These are phyloP conservation scores for Neltuma alba DNA, from an alignment of 306 rosid species.

Conservation along the genomic window DNA sequence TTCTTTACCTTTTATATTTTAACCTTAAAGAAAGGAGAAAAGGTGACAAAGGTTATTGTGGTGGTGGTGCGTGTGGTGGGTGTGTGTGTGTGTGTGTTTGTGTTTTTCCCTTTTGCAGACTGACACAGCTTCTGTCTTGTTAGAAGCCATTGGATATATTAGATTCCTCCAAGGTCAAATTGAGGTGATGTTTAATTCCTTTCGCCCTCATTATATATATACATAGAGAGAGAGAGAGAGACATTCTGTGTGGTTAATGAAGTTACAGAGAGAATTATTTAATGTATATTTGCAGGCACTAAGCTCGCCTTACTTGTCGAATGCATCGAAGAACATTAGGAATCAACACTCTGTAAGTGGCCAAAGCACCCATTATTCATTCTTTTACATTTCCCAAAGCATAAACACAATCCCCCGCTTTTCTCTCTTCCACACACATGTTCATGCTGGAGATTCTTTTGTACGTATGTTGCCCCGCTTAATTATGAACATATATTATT, in stretches of 20 bases:
- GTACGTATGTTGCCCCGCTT: background rate
- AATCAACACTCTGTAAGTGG: conserved; percentile 63
- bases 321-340: conserved; percentile 60
- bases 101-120: conserved; percentile 83
- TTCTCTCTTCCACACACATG: background rate
- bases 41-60: conserved; percentile 41
- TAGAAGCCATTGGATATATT: conserved; percentile 84
- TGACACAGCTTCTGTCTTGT: conserved; percentile 95
- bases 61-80: conserved; percentile 4
- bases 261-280: conserved; percentile 37
- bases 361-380: background rate
- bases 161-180: conserved; percentile 89
- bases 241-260: conserved; percentile 47
- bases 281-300: conserved; percentile 57
- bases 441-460: background rate
- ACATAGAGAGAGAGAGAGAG: background rate
- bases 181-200: conserved; percentile 80
- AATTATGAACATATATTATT: no score
- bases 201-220: conserved; percentile 34
- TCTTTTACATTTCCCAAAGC: conserved; percentile 50
- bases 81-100: conserved; percentile 10
- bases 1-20: conserved; percentile 16
- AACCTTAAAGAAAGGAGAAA: conserved; percentile 42
- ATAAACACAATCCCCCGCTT: background rate
- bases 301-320: conserved; percentile 76